Conservation (phyloP, 2,329 filamentous ascomycete species). For the Venturiaceae sp. region DNA sequence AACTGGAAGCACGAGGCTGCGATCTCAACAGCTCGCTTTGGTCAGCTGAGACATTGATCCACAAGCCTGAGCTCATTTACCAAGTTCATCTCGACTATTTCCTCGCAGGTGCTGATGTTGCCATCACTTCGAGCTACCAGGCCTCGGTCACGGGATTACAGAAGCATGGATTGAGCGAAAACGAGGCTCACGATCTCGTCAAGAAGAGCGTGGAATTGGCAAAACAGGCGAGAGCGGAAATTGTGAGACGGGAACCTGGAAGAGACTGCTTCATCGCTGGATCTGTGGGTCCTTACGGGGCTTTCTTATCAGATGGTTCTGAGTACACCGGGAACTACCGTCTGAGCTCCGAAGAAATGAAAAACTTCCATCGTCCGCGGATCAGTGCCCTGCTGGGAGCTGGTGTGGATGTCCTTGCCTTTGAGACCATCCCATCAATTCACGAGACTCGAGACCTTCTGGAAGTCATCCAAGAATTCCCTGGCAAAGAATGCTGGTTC, state of each 20-base stretch:
- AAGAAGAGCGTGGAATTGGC: conserved; percentile 31
- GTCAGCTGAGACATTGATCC: conserved; percentile 32
- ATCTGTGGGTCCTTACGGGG: conserved; percentile 38
- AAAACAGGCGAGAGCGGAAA: conserved; percentile 25
- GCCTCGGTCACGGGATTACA: conserved; percentile 30
- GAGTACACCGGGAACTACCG: conserved; percentile 36
- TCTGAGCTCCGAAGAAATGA: conserved; percentile 20
- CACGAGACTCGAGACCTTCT: conserved; percentile 29
- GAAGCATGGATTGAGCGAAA: conserved; percentile 23
- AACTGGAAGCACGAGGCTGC: conserved; percentile 33
- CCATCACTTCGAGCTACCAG: conserved; percentile 39
- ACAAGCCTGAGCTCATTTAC: conserved; percentile 30
- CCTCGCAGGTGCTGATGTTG: conserved; percentile 33
- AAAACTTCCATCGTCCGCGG: conserved; percentile 32
- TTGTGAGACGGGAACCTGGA: conserved; percentile 6
- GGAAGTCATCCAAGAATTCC: conserved; percentile 30
- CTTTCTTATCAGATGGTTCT: conserved; percentile 34
- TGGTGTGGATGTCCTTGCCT: conserved; percentile 33
- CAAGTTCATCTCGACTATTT: conserved; percentile 35
- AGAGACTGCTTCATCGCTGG: conserved; percentile 25
- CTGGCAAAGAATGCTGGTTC: conserved; percentile 28
- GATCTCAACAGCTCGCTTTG: conserved; percentile 34
- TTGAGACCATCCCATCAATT: conserved; percentile 35
- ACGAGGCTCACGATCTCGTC: conserved; percentile 26
- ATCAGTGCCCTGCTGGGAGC: conserved; percentile 30